These are phyloP conservation scores for Eucalyptus fibrosa DNA, from an alignment of 345 rosid genomes.

Conservation along the genomic window DNA sequence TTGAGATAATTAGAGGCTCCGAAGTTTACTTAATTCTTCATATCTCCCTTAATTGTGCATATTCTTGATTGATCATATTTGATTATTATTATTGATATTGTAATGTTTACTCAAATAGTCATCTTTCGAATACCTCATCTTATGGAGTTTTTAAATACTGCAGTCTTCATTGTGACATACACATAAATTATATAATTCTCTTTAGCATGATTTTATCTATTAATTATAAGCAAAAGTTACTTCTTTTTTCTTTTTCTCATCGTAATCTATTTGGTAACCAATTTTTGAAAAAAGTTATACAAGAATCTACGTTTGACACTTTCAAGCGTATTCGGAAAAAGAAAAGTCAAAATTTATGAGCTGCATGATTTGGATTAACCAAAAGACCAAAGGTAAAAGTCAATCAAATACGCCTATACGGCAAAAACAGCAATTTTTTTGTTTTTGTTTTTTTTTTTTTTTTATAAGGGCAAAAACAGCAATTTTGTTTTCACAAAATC, in stretches of 20 bases:
- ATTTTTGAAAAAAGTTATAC: neutral
- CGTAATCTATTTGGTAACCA: neutral
- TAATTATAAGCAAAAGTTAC: neutral
- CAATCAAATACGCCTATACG: neutral
- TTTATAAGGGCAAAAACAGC: neutral
- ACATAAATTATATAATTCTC: neutral
- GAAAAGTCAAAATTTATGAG: neutral
- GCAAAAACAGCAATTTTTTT: neutral
- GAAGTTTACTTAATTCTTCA: neutral
- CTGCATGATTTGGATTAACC: neutral
- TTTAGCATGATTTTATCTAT: neutral
- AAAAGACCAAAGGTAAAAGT: neutral
- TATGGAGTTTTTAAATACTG: neutral
- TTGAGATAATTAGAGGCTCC: neutral
- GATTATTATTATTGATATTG: neutral
- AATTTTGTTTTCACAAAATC: neutral
- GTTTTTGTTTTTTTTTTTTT: too few species aligned
- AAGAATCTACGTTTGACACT: neutral
- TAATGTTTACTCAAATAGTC: neutral
- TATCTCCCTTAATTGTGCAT: neutral
- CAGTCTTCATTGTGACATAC: neutral
- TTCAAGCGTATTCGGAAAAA: neutral
- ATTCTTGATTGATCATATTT: neutral
- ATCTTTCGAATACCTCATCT: neutral
- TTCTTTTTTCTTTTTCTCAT: neutral